phyloP scores from a whole-genome alignment of 2,329 filamentous ascomycete genomes.

The Fusarium buxicola region DNA sequence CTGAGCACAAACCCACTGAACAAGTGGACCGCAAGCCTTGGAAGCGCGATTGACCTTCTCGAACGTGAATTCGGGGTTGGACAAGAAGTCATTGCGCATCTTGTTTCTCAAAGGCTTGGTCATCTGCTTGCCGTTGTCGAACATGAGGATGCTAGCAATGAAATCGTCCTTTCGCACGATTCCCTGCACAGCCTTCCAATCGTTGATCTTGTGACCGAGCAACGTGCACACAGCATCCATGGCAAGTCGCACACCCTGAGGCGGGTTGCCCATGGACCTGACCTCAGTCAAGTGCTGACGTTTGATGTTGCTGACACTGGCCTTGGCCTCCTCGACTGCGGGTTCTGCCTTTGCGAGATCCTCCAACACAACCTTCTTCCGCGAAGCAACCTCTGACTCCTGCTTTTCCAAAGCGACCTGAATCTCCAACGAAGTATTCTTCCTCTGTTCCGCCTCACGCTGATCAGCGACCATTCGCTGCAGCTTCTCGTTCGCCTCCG shows the following conservation, averaged over 20 bases:
- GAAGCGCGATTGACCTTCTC: constrained; percentile 96
- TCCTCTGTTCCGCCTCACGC: constrained; percentile 91
- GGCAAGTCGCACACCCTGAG: constrained; percentile 88
- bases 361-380: constrained; percentile 84
- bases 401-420: constrained; percentile 89
- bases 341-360: constrained; percentile 94
- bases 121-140: constrained; percentile 96
- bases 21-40: constrained; percentile 95
- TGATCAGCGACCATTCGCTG: constrained; percentile 98
- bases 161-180: constrained; percentile 95
- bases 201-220: constrained; percentile 87
- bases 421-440: constrained; percentile 88
- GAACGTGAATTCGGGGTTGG: constrained; percentile 94
- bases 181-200: constrained; percentile 91
- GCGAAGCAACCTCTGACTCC: constrained; percentile 85
- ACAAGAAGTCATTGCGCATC: constrained; percentile 93
- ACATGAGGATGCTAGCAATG: constrained; percentile 97
- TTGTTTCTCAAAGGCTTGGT: constrained; percentile 82
- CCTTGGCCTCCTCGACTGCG: constrained; percentile 90
- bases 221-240: constrained; percentile 97
- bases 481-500: constrained; percentile 96
- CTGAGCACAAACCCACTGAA: constrained; percentile 97
- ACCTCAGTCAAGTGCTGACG: constrained; percentile 97
- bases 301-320: constrained; percentile 99
- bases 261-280: constrained; percentile 94